These are phyloP conservation scores for Zygosaccharomyces siamensis DNA, from an alignment of 805 yeast species.

Conservation along the genomic window DNA sequence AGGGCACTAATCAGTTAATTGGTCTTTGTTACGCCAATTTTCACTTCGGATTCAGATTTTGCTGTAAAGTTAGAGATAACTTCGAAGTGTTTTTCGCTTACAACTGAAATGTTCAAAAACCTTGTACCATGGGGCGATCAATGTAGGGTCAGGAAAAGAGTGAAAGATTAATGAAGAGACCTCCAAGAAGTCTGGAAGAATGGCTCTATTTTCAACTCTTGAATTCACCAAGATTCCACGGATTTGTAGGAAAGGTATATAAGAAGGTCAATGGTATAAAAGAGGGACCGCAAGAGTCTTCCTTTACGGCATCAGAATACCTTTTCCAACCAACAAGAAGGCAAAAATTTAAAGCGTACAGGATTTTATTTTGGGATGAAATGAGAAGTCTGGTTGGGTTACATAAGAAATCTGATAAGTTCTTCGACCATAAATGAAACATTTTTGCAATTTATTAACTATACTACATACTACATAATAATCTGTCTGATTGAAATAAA, in stretches of 20 bases:
- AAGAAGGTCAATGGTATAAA: conserved; percentile 58
- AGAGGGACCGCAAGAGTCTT: conserved; percentile 32
- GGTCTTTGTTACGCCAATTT: neutral
- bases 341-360: conserved; percentile 59
- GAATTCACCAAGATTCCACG: conserved; percentile 54
- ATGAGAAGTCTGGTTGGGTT: conserved; percentile 51
- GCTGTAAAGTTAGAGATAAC: neutral
- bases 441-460: neutral
- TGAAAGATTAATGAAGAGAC: conserved; percentile 12
- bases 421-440: conserved; percentile 14
- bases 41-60: neutral
- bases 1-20: neutral
- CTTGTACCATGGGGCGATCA: neutral
- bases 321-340: conserved; percentile 44
- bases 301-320: conserved; percentile 12
- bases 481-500: neutral
- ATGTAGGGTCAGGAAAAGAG: neutral
- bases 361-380: conserved; percentile 57
- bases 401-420: conserved; percentile 23
- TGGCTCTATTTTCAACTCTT: conserved; percentile 46
- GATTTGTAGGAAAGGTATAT: conserved; percentile 58
- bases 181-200: conserved; percentile 44
- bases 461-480: conserved; percentile 1
- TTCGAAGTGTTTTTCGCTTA: neutral
- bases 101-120: neutral